Conservation (phyloP, 441 rosid genomes). For the Adansonia rubrostipa region DNA sequence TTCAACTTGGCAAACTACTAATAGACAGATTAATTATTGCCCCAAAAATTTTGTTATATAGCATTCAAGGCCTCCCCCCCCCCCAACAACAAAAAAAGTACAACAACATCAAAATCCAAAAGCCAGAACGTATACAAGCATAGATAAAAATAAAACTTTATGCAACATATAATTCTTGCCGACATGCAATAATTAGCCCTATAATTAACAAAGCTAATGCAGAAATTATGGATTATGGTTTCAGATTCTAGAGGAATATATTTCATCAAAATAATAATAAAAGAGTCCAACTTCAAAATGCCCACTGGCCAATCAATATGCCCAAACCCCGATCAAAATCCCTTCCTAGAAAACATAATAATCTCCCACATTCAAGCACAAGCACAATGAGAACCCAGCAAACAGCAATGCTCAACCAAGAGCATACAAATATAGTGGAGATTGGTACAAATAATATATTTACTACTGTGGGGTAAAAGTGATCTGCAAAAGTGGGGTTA, state of each 20-base stretch:
- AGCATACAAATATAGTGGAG: not conserved
- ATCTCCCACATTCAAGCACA: not conserved
- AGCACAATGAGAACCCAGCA: not conserved
- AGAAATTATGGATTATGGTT: not conserved
- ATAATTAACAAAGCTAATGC: not conserved
- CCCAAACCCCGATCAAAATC: not conserved
- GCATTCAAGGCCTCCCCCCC: not conserved
- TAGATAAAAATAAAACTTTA: not conserved
- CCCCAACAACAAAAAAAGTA: not conserved
- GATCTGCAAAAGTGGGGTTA: not conserved
- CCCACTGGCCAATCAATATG: slow-evolving; percentile 1
- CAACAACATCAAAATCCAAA: not conserved
- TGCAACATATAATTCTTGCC: not conserved
- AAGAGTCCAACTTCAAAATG: not conserved
- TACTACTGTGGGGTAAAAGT: slow-evolving; percentile 10
- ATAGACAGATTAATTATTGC: slow-evolving; percentile 2
- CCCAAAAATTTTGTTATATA: not conserved
- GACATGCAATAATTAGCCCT: not conserved
- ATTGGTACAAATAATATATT: not conserved
- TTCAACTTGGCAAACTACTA: not conserved
- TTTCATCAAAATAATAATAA: not conserved
- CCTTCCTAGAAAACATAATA: not conserved
- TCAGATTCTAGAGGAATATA: not conserved
- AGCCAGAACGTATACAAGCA: not conserved
- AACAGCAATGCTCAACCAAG: not conserved